These are phyloP conservation scores for Penicillium sp. DNA, from an alignment of 2,329 filamentous ascomycete genomes.

Conservation along the genomic window DNA sequence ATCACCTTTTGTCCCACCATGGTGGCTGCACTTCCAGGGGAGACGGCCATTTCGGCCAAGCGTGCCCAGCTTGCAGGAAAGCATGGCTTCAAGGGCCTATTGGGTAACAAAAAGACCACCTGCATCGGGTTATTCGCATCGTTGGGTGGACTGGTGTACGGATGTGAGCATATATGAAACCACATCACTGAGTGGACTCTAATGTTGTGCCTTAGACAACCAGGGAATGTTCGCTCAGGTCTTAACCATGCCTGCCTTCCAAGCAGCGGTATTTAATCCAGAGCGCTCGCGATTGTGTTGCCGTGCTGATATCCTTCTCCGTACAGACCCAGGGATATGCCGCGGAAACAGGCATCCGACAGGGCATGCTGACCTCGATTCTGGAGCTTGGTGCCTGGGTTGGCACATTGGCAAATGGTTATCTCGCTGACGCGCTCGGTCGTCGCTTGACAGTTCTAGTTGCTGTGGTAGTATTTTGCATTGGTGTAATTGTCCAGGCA, in stretches of 20 bases:
- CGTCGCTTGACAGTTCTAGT: constrained; percentile 37
- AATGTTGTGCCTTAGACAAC: constrained; percentile 52
- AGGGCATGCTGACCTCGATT: constrained; percentile 43
- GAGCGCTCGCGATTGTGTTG: constrained; percentile 12
- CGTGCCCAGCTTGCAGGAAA: constrained; percentile 38
- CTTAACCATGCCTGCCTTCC: constrained; percentile 53
- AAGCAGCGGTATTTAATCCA: constrained; percentile 46
- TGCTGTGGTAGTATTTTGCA: constrained; percentile 37
- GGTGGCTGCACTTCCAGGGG: constrained; percentile 15
- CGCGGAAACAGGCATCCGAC: constrained; percentile 25
- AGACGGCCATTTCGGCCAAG: constrained; percentile 33
- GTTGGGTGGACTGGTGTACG: constrained; percentile 59
- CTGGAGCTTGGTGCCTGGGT: constrained; percentile 44
- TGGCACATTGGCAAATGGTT: constrained; percentile 40
- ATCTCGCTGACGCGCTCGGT: constrained; percentile 39
- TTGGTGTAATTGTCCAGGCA: constrained; percentile 43
- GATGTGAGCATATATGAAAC: constrained; percentile 45
- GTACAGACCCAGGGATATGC: constrained; percentile 31
- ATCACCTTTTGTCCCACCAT: constrained; percentile 6
- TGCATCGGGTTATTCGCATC: constrained; percentile 58
- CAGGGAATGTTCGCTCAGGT: constrained; percentile 77
- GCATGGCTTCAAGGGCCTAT: constrained; percentile 51
- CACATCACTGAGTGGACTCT: neutral
- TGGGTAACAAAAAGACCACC: constrained; percentile 57
- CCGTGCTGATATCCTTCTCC: neutral